Base-by-base conservation (phyloP, 306 rosid species). In the Malus sylvestris region DNA sequence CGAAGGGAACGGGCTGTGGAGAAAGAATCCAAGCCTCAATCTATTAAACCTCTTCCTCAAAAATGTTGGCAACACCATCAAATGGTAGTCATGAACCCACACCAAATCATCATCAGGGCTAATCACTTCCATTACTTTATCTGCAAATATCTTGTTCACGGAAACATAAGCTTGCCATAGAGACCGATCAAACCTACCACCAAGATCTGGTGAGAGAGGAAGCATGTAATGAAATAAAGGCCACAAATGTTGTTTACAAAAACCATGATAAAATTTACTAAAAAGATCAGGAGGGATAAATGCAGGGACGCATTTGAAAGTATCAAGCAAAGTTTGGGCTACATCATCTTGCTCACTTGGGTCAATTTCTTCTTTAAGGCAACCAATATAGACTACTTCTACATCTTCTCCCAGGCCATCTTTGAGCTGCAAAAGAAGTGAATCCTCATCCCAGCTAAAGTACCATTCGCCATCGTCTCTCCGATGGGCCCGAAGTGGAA, bases 151-250 rank as follows among this genome's bases (percentile, higher is more conserved):
- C 92, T 93, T 90, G 92, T 93, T 93, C 72, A 90, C 96, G 2
- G 97, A 90, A 77, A 93, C 86, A 84, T 93, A 93, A 25, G 97
- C 97, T 76, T 89, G 97, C 97, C 97, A 93, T 22, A 90, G 87
- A 49, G 93, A 85, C 79, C 97, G 75, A 70, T 93, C 91, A 22
- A 93, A 93, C 64, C 97, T 80, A 23, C 94, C 97, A 10, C 97
- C 96, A 57, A 90, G 96, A 82, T 90, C 94, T 8, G 96, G 94
- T 8, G 94, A 90, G 6, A 93, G 68, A 9, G 97, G 97, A 81
- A 90, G 96, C 97, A 93, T 90, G 86, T 93, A 93, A 77, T 93
- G 97, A 85, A 93, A 93, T 62, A 93, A 75, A 67, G 97, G 96
- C 97, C 97, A 90, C 6, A 93, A 75, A 68, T 93, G 91, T 69